phyloP scores from a whole-genome alignment of 1,284 basidiomycete genomes.

The Fomitopsis betulina region DNA sequence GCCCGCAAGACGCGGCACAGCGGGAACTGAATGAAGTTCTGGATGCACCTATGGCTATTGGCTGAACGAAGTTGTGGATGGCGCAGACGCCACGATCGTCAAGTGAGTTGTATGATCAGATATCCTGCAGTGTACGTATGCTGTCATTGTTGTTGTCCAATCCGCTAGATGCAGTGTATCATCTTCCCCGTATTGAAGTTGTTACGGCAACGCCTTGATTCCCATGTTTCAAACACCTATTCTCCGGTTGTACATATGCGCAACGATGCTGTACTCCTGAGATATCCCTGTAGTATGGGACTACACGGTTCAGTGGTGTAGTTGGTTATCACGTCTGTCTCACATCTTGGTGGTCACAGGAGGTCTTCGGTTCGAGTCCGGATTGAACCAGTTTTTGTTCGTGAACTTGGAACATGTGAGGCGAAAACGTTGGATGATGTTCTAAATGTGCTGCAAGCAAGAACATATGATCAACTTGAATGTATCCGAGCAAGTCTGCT shows the following conservation, averaged over 20 bases:
- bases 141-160: not conserved
- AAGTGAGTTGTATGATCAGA: not conserved
- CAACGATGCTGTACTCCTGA: no score
- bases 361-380: slow-evolving; percentile 27
- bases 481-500: no score
- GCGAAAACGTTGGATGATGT: no score
- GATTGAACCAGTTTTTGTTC: slow-evolving; percentile 8
- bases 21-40: slow-evolving; percentile 28
- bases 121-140: not conserved
- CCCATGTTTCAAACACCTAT: no score
- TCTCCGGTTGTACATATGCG: no score
- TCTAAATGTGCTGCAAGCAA: no score
- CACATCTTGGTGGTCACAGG: slow-evolving; percentile 20
- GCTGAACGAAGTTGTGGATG: slow-evolving; percentile 2
- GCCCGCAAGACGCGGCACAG: slow-evolving; percentile 25
- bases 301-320: slow-evolving; percentile 26
- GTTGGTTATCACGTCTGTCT: slow-evolving; percentile 31
- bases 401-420: no score
- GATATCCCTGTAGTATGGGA: no score
- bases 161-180: not conserved
- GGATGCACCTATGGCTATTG: slow-evolving; percentile 38
- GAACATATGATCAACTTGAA: no score
- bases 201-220: no score
- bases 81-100: not conserved
- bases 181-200: not conserved